A percentile compares a stretch with the other conserved stretches of the same genome.
Conservation (phyloP, 148 eudicot genomes). For the Linanthus parryae region DNA sequence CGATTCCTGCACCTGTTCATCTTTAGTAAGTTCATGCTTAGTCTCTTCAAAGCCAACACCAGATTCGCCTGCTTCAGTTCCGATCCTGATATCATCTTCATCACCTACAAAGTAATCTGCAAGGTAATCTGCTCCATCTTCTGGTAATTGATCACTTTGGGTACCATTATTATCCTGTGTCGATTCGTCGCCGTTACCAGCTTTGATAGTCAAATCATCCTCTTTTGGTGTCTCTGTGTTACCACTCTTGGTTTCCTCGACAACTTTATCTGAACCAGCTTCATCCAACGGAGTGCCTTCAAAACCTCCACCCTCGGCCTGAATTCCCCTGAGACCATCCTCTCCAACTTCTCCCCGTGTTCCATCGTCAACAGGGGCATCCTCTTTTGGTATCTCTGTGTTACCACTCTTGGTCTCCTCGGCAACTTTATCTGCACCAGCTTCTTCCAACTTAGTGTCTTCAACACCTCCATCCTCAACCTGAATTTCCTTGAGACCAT, state of each 20-base stretch:
- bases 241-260: no score
- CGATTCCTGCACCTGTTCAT: no score
- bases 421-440: slow-evolving; percentile 2
- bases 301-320: no score
- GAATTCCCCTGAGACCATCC: no score
- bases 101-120: neutral
- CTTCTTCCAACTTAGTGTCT: neutral
- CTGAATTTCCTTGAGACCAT: slow-evolving; percentile 9
- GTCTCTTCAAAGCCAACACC: no score
- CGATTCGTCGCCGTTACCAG: slow-evolving; percentile 1
- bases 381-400: no score
- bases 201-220: neutral
- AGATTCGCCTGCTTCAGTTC: neutral
- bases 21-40: no score
- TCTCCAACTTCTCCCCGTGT: no score
- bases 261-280: no score
- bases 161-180: neutral
- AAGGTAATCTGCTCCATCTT: slow-evolving; percentile 7
- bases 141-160: neutral
- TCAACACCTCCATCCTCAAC: slow-evolving; percentile 7
- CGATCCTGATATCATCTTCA: slow-evolving; percentile 6
- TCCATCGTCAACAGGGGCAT: no score
- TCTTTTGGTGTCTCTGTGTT: neutral
- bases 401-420: slow-evolving; percentile 9
- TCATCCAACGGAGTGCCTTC: no score